A percentile compares a stretch with the other conserved stretches of the same genome.
phyloP scores from a whole-genome alignment of 495 filamentous ascomycete species.

The Lepidopterella palustris region DNA sequence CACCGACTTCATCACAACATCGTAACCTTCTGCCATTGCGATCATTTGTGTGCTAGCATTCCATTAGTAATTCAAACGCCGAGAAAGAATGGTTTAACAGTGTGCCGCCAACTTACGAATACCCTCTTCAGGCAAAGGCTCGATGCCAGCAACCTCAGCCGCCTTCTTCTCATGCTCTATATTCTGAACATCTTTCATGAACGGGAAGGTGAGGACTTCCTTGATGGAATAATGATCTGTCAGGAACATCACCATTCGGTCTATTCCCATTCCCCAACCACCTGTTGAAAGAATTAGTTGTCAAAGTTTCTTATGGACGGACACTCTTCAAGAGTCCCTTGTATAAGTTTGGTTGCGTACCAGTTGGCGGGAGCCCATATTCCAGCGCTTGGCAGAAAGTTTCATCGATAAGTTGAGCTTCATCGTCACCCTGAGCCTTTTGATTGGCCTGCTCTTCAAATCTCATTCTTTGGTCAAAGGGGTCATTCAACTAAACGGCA shows the following conservation, averaged over 20 bases:
- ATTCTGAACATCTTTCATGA: slow-evolving; percentile 65
- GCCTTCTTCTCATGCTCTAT: slow-evolving; percentile 50
- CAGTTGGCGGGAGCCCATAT: slow-evolving; percentile 83
- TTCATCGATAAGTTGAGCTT: slow-evolving; percentile 94
- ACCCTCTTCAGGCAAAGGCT: slow-evolving; percentile 60
- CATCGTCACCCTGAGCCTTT: slow-evolving; percentile 94
- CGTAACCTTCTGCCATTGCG: too few relatives aligned
- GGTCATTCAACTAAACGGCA: slow-evolving; percentile 94
- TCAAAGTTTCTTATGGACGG: too few relatives aligned
- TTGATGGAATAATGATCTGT: slow-evolving; percentile 94
- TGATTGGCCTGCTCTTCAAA: slow-evolving; percentile 96
- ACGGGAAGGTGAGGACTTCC: slow-evolving; percentile 90
- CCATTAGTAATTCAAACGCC: not conserved
- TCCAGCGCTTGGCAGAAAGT: slow-evolving; percentile 81
- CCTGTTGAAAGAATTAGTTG: too few relatives aligned
- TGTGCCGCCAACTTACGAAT: slow-evolving; percentile 38
- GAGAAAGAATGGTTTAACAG: not conserved
- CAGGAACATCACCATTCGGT: slow-evolving; percentile 94
- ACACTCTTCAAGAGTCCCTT: too few relatives aligned
- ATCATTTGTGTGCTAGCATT: not conserved
- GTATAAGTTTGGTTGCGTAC: too few relatives aligned
- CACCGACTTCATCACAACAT: too few relatives aligned
- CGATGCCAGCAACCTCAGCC: slow-evolving; percentile 58
- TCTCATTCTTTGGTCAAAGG: slow-evolving; percentile 85
- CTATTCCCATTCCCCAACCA: slow-evolving; percentile 96